Evolutionary conservation across 23 red algal species (phyloP), one percentile per base, ranked within the genome.

Genomic region (Cyanidioschyzon merolae): DNA sequence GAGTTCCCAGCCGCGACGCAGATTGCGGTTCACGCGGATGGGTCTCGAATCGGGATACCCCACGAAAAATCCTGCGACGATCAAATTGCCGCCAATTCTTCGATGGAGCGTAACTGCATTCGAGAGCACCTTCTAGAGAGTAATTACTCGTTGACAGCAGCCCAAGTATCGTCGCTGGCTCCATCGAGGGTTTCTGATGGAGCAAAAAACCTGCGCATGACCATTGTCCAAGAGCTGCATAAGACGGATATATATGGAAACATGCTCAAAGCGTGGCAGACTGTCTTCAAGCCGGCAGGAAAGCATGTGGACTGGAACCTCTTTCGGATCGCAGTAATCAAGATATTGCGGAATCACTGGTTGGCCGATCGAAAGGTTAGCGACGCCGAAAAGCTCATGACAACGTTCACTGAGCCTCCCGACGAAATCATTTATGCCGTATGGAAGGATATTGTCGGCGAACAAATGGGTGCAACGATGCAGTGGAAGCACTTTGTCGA

Each of bases 211-310:
- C 2, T 71, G 12, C 63, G 63, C 2, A 3, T 12, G 16, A 32
- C 30, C 29, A 27, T 71, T 35, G 63, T 32, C 2, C 63, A 27
- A 7, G 63, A 71, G 29, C 63, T 71, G 63, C 63, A 71, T 71
- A 35, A 71, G n/a, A 25, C 21, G 12, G 32, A 71, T 35, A 7
- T 25, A 7, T 71, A 71, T 27, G 63, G n/a, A 7, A 71, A 71
- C 63, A 71, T 71, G 63, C 63, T 25, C 63, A 71, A 71, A 35
- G 63, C 63, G 16, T 71, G 63, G 63, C 63, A 71, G 63, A 12
- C 63, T 7, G 63, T 71, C 29, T 71, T 71, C 32, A 25, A 35
- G 30, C 63, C 63, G 63, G 12, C 30, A 7, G 63, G 63, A 7
- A 71, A 71, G n/a, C 63, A 32, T 7, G 63, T 71, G 2, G 63